phyloP scores from a whole-genome alignment of 2,329 filamentous ascomycete genomes.

The Venturia aucupariae region DNA sequence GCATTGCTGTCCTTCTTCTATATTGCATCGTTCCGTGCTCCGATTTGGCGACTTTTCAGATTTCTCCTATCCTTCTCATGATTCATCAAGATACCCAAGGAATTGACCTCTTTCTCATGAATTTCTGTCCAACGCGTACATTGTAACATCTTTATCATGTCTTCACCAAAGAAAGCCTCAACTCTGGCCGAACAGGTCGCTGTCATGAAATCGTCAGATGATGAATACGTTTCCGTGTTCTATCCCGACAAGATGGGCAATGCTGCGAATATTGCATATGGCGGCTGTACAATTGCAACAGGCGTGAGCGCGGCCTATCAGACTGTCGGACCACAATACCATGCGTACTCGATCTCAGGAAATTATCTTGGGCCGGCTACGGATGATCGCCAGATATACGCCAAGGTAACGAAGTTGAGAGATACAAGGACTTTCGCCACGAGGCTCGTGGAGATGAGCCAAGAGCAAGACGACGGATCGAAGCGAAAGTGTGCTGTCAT shows the following conservation, averaged over 20 bases:
- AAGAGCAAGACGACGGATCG: constrained; percentile 30
- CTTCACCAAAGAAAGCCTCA: not conserved
- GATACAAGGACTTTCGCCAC: constrained; percentile 42
- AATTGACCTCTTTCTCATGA: not conserved
- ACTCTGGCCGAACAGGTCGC: not conserved
- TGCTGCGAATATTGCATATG: constrained; percentile 32
- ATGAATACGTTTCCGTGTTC: not conserved
- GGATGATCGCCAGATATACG: constrained; percentile 31
- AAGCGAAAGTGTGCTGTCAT: constrained; percentile 35
- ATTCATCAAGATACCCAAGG: too few species aligned
- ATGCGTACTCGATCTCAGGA: constrained; percentile 39
- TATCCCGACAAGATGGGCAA: constrained; percentile 32
- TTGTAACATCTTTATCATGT: not conserved
- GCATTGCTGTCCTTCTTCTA: not conserved
- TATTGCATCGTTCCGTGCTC: not conserved
- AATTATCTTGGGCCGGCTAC: constrained; percentile 40
- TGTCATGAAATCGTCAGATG: not conserved
- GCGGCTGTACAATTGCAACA: constrained; percentile 35
- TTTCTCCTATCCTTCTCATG: too few species aligned
- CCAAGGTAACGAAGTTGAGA: constrained; percentile 30
- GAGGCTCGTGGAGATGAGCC: constrained; percentile 36
- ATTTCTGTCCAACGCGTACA: not conserved
- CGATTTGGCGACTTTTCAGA: not conserved
- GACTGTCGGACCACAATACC: constrained; percentile 30
- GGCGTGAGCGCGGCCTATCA: constrained; percentile 35